Evolutionary conservation across 257 asterid species (phyloP).

Genomic region (Penstemon eatonii): DNA sequence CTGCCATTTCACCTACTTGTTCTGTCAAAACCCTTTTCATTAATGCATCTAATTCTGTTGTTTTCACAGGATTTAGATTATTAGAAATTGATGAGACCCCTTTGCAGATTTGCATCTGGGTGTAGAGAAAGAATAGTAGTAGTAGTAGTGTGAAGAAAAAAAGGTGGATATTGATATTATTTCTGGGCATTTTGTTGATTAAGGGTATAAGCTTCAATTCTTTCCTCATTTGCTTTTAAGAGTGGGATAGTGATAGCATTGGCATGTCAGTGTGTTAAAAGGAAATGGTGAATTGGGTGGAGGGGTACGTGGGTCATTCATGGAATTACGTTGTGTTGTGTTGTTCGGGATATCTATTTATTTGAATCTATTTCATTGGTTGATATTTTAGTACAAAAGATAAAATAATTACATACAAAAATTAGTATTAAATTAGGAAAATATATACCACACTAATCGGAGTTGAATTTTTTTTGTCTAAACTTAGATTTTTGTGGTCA

Average conservation of each 20-base stretch:
- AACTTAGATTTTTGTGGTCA: too few species aligned
- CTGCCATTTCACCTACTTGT: constrained; percentile 42
- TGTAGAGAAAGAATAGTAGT: constrained; percentile 29
- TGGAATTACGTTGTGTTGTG: too few species aligned
- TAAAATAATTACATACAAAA: too few species aligned
- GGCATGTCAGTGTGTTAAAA: not conserved
- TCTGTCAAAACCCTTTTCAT: constrained; percentile 46
- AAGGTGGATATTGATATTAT: constrained; percentile 26
- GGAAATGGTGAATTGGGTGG: too few species aligned
- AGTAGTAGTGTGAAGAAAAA: constrained; percentile 29
- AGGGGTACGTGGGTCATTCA: too few species aligned
- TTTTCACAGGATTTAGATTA: constrained; percentile 41
- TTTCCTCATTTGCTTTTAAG: constrained; percentile 13
- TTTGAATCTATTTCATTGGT: too few species aligned
- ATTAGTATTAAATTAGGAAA: too few species aligned
- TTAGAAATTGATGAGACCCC: constrained; percentile 46
- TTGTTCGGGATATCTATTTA: too few species aligned
- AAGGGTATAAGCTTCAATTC: not conserved
- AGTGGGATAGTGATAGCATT: constrained; percentile 36
- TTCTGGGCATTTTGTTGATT: constrained; percentile 45
- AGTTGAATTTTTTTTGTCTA: too few species aligned
- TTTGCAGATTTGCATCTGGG: constrained; percentile 28
- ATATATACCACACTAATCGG: too few species aligned
- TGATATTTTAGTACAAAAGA: too few species aligned
- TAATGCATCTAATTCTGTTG: constrained; percentile 36